A percentile compares a stretch with the other conserved stretches of the same genome.
Conservation (phyloP, 176 grass and related monocot genomes). For the Oryza brachyantha region DNA sequence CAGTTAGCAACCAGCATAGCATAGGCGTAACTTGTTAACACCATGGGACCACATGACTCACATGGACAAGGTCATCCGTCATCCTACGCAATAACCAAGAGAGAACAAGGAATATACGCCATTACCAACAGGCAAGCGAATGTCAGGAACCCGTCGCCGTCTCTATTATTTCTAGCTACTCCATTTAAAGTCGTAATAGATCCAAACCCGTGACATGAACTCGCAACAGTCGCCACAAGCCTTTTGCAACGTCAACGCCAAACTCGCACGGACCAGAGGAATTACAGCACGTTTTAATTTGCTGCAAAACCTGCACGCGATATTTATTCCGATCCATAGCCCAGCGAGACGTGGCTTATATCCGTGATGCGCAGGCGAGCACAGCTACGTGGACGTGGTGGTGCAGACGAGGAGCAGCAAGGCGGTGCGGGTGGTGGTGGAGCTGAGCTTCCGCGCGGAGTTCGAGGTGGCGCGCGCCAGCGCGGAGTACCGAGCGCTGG, state of each 20-base stretch:
- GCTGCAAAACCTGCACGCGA: neutral
- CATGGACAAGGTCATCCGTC: constrained; percentile 18
- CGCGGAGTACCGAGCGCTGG: constrained; percentile 63
- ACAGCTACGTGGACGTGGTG: constrained; percentile 82
- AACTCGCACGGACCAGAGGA: neutral
- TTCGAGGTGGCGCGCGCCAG: constrained; percentile 87
- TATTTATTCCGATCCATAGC: neutral
- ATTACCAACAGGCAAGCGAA: neutral
- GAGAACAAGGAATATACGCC: neutral
- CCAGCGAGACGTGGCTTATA: no score
- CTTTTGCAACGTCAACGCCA: neutral
- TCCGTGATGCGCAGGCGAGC: constrained; percentile 52
- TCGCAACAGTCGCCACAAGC: neutral
- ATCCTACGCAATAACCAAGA: neutral
- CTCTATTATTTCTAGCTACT: neutral
- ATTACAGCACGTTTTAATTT: constrained; percentile 8
- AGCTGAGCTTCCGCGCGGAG: constrained; percentile 76
- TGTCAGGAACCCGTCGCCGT: constrained; percentile 10
- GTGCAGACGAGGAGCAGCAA: constrained; percentile 61
- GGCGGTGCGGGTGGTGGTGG: constrained; percentile 68
- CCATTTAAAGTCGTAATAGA: neutral
- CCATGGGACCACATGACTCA: constrained; percentile 30
- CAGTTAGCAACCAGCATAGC: neutral
- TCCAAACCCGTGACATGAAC: neutral
- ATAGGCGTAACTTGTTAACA: neutral